These are phyloP conservation scores for Termitomyces sp. DNA, from an alignment of 768 basidiomycete species.

Conservation along the genomic window DNA sequence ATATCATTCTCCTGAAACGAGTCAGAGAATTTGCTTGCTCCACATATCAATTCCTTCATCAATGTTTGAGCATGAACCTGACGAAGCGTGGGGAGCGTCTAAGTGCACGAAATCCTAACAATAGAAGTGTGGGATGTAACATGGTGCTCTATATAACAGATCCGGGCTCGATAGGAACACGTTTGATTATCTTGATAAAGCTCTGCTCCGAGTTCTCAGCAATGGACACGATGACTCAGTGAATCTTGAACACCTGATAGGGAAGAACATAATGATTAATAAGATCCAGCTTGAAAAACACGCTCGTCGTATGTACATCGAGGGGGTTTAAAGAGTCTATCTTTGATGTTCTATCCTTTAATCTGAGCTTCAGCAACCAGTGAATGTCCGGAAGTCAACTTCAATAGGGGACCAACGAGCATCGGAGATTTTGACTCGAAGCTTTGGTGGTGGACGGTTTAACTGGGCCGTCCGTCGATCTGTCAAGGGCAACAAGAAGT, in stretches of 20 bases:
- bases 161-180: too few species aligned
- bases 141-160: too few species aligned
- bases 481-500: neutral
- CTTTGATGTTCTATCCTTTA: neutral
- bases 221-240: neutral
- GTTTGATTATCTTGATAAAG: neutral
- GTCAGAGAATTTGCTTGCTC: neutral
- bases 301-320: constrained; percentile 1
- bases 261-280: neutral
- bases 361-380: neutral
- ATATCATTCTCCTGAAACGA: neutral
- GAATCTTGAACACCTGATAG: neutral
- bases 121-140: neutral
- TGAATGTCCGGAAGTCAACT: neutral
- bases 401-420: too few species aligned
- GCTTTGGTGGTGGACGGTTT: neutral
- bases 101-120: neutral
- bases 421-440: neutral
- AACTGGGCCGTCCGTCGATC: neutral
- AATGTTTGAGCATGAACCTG: neutral
- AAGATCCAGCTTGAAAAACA: neutral
- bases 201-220: neutral
- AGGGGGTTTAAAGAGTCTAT: neutral
- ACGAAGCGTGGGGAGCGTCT: neutral
- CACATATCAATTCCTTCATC: neutral